A percentile compares a stretch with the other conserved stretches of the same genome.
phyloP scores from a whole-genome alignment of 1,284 basidiomycete genomes.

The Ustilago loliicola region DNA sequence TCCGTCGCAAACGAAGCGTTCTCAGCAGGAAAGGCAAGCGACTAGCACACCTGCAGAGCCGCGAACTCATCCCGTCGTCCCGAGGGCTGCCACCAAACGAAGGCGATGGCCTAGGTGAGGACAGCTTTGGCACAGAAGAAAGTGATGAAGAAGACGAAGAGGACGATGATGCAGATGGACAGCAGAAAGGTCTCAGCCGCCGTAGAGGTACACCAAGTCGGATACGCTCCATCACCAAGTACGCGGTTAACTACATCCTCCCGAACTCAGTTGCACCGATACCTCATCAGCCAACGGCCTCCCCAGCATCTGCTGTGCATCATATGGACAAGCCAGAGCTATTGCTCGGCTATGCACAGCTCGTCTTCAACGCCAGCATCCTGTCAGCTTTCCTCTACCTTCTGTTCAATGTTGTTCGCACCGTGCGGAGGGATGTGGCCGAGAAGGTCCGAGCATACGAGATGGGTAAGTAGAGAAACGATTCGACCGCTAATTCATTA shows the following conservation, averaged over 20 bases:
- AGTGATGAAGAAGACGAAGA: conserved; percentile 26
- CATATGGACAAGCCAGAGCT: conserved; percentile 59
- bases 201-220: conserved; percentile 35
- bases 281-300: conserved; percentile 15
- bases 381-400: conserved; percentile 87
- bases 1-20: conserved; percentile 38
- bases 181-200: conserved; percentile 8
- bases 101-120: conserved; percentile 8
- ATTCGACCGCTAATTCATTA: not conserved
- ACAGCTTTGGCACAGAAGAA: conserved; percentile 30
- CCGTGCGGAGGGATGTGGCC: conserved; percentile 89
- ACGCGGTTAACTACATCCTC: conserved; percentile 54
- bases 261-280: conserved; percentile 34
- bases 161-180: conserved; percentile 27
- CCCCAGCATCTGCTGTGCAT: conserved; percentile 12
- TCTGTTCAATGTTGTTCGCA: conserved; percentile 85
- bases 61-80: conserved; percentile 29
- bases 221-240: conserved; percentile 53
- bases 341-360: conserved; percentile 76
- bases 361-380: conserved; percentile 92
- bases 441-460: conserved; percentile 90
- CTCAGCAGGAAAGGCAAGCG: conserved; percentile 53
- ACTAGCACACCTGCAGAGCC: conserved; percentile 47
- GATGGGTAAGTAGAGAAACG: conserved; percentile 76
- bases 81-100: conserved; percentile 2